Base-by-base conservation (phyloP, 306 rosid genomes). In the Amphicarpaea edgeworthii region DNA sequence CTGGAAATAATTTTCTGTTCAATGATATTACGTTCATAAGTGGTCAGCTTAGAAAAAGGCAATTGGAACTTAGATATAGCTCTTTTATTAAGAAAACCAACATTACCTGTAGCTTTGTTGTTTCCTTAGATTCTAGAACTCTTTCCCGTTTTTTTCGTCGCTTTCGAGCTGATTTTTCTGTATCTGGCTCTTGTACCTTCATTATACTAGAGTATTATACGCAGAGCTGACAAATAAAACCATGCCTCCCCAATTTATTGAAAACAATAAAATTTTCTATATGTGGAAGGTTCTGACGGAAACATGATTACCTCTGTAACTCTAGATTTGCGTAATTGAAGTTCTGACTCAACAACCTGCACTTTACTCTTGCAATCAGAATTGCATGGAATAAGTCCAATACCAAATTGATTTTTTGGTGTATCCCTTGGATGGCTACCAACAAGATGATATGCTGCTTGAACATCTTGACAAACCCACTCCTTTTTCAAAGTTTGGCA, bases 401-500 rank as follows among this genome's bases (percentile, higher is more conserved):
- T 65, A 60, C 97, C 98, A 76, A 85, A 94, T 79, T 90, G 98
- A 85, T 54, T 92, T 83, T 87, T 94, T n/a, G 78, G 46, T 51
- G 84, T 34, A 28, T 88, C 93, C 71, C 62, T 94, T 42, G 89
- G 88, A 82, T 87, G 81, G 79, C 72, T 49, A 76, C 88, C 93
- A 15, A 75, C 64, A 79, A 46, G 72, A 67, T 70, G 82, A 84
- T 88, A 80, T 50, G 90, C 86, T 64, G 95, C 90, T 87, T 94
- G 98, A 37, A 94, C 96, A 72, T 88, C 89, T 68, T 81, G 85
- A 77, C 98, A 94, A 24, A 85, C 60, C 97, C 97, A 92, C 86
- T 94, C 98, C 76, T 86, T 92, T 89, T 88, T 94, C 87, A 92
- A 84, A 68, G 92, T 90, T 72, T 92, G 97, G 84, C 98, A 94